Evolutionary conservation across 1,284 basidiomycete species (phyloP), one percentile per base, ranked within the genome.

Genomic region (Sporisorium sorghi): DNA sequence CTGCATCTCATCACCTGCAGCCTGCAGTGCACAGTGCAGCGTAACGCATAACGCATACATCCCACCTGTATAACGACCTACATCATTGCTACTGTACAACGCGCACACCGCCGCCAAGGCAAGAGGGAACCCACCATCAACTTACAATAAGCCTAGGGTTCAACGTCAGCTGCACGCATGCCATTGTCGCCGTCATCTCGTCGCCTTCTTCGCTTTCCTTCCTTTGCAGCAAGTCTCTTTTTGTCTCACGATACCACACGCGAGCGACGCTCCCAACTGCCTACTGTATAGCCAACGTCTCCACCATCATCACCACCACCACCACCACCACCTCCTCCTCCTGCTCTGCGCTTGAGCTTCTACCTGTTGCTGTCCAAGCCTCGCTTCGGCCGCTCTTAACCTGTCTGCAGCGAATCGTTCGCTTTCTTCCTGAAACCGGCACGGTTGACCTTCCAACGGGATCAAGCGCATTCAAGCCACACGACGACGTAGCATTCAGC

Each of bases 301-400:
- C n/a, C n/a, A 33, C 19, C 23, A 21, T 51, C 15, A 26, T 12
- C 43, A n/a, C 35, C 15, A 40, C n/a, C 37, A 33, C 21, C 26
- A 17, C 58, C 17, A 26, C n/a, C 43, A 40, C 37, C 37, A 40
- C n/a, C 37, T 19, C 37, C 1, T 15, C 37, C 23, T 15, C 14
- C 28, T 32, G 30, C 23, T 46, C 23, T 10, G 5, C 23, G 23
- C 21, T 46, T 46, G 40, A 50, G 33, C 42, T 48, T 47, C 53
- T 42, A 46, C 55, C 46, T 43, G 11, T 26, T 33, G 47, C 59
- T 62, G 46, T 62, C 59, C 65, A 68, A 50, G 54, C 59, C 65
- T 68, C 65, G 65, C 65, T 68, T 68, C 59, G 49, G 65, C 65
- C 52, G 17, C n/a, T n/a, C 58, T 46, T 37, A 49, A 68, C 55